Evolutionary conservation across 768 basidiomycete genomes (phyloP), one percentile per base, ranked within the genome.

Genomic region (Mycena capillaripes): DNA sequence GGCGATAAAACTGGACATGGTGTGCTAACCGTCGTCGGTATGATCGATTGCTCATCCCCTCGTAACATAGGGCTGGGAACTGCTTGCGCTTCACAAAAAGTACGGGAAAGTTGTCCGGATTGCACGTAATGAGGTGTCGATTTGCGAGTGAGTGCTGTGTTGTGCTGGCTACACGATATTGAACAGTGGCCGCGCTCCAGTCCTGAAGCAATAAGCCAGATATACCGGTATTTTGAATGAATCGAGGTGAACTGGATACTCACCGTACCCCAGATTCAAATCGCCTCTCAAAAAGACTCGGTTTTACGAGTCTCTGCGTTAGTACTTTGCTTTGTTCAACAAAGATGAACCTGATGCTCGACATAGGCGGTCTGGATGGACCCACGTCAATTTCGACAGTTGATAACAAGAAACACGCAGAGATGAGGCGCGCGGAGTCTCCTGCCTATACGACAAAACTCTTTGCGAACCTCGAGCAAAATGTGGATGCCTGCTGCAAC

Each of bases 361-460:
- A 4, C 14, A 3, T n/a, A 69, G 68, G 62, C n/a, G 69, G 63
- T 9, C 1, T 21, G 38, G 62, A 70, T 27, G 69, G 62, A 23
- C 62, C 55, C 16, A 70, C 25, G 12, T 34, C 48, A 5, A 36
- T 70, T 55, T 52, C 69, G 17, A 70, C 69, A 6, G n/a, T 70
- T 19, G 69, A 70, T 34, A 70, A 70, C 40, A 64, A 70, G 36
- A 16, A 19, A 9, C 69, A 70, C 38, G 56, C 56, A 2, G 69
- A 70, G 48, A 70, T 65, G 25, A 1, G 69, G 21, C 69, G 63
- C 27, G 69, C 69, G 2, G 69, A 70, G 56, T 65, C 62, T 17
- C 46, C 56, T 11, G 62, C 69, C 7, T 70, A 70, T 10, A 21
- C 62, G 4, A 34, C 62, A 1, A 70, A 64, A 29, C 25, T 59